Conservation (phyloP, 306 rosid genomes). For the Pueraria montana region DNA sequence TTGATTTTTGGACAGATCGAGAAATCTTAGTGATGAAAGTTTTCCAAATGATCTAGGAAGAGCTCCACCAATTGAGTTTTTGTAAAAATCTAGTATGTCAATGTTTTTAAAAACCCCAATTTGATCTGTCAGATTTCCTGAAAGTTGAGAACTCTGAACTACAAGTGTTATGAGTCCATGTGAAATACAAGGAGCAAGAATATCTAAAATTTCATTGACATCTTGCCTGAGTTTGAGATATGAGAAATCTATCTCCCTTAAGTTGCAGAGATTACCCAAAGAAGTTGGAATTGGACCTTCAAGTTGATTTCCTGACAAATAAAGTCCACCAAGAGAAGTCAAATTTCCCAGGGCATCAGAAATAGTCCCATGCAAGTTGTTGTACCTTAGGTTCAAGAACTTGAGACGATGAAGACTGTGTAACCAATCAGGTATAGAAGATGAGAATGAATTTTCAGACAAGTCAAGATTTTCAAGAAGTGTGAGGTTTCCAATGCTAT, state of each 20-base stretch:
- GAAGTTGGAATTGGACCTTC: constrained; percentile 5
- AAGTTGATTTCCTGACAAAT: background rate
- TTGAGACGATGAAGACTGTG: background rate
- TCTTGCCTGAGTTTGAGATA: background rate
- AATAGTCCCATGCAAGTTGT: background rate
- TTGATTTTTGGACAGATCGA: background rate
- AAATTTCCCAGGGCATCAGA: constrained; percentile 9
- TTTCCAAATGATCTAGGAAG: background rate
- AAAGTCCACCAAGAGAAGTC: background rate
- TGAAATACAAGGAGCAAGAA: too few relatives aligned
- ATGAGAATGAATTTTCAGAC: rapidly evolving
- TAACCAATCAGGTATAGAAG: constrained; percentile 38
- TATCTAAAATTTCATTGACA: background rate
- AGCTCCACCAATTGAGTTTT: background rate
- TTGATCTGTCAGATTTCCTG: constrained; percentile 12
- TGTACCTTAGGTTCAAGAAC: background rate
- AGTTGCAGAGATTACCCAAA: background rate
- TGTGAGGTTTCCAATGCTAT: constrained; percentile 39
- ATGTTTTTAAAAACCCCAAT: constrained; percentile 17
- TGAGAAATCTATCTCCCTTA: background rate
- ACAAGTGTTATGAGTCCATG: too few relatives aligned
- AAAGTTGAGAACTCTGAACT: background rate
- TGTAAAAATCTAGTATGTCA: background rate
- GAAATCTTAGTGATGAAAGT: background rate
- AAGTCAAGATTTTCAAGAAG: constrained; percentile 46